Evolutionary conservation across 371 early-diverging fungal genomes (phyloP), one percentile per base, ranked within the genome.

Genomic region (Saksenaea vasiformis): DNA sequence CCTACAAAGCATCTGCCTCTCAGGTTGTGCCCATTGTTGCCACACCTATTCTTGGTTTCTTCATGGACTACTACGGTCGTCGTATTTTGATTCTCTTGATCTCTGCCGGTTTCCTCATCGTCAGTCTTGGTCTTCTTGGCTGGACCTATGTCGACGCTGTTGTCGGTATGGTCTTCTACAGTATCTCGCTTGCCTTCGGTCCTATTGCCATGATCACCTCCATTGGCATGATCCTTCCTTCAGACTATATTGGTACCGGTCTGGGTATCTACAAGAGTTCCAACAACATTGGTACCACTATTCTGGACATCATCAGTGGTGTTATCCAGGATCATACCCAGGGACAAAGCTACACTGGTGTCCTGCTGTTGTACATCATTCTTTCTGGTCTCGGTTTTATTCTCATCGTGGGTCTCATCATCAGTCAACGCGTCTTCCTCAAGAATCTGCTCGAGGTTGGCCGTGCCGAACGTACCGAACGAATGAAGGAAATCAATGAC

Each of bases 1-100:
- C 80, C 24, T 85, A 79, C 62, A 73, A 73, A 15, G 72, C 82
- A 4, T 68, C 71, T 19, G 61, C 75, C 24, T 69, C 69, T 17
- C 62, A 73, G 3, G 63, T 71, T 7, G 53, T 80, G 8, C 83
- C 83, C 8, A 76, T 80, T 39, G 66, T 77, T 19, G 67, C 72
- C 14, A 72, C 79, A 1, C 80, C 83, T 14, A 9, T 75, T 24
- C 53, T 76, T 22, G 83, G 83, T 34, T 43, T 74, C 39, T 57
- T 76, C 54, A 68, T 80, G 59, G 80, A 83, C 51, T 57, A 53
- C 13, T 70, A 70, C 58, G 83, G 83, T 5, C 44, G 51, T 1
- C 71, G 78, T 31, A 35, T 64, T 15, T 54, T 55, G n/a, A 62
- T 74, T 35, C 57, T 67, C 15, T 24, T 62, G 34, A 26, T 59